Evolutionary conservation across 371 early-diverging fungal genomes (phyloP), one percentile per base, ranked within the genome.

Genomic region (Neoconidiobolus thromboides): DNA sequence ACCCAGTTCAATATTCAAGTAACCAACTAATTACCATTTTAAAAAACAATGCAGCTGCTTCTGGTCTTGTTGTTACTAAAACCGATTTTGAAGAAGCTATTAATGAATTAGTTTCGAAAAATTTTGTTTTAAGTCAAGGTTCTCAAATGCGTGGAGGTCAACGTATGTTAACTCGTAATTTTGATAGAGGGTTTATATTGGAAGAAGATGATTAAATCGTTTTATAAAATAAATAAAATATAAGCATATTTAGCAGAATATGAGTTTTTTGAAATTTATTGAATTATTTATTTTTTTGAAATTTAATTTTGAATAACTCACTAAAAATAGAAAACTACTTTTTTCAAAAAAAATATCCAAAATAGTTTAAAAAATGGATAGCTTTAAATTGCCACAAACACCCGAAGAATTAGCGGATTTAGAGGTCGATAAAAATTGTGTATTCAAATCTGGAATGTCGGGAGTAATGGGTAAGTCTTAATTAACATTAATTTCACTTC

Each of bases 401-500:
- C 38, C 15, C 3, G 49, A 46, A 26, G 60, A 59, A n/a, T 15
- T 59, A n/a, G 50, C 26, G 14, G 60, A 38, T 41, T 59, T 59
- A 42, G 60, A 59, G 6, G 3, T 59, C 7, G 60, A 59, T n/a
- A 59, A 59, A 39, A 48, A 59, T 42, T 59, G 60, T 49, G 51
- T 47, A 12, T 48, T 48, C 40, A 59, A 59, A 26, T 50, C 60
- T 14, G 49, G 52, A 4, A 60, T 68, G 5, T 66, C 65, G 3
- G 68, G 66, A 61, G 62, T 41, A 12, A 39, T 37, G 53, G 54
- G 54, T 53, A 60, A 59, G 2, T 48, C 12, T 43, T 53, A 46
- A 5, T 54, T 15, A 37, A 40, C 36, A 38, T 48, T 43, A 26
- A 26, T 26, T 26, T 26, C 26, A 26, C 26, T 26, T 26, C 26